A percentile compares a stretch with the other conserved stretches of the same genome.
phyloP scores from a whole-genome alignment of 148 eudicot species.

The Amaranthus palmeri region DNA sequence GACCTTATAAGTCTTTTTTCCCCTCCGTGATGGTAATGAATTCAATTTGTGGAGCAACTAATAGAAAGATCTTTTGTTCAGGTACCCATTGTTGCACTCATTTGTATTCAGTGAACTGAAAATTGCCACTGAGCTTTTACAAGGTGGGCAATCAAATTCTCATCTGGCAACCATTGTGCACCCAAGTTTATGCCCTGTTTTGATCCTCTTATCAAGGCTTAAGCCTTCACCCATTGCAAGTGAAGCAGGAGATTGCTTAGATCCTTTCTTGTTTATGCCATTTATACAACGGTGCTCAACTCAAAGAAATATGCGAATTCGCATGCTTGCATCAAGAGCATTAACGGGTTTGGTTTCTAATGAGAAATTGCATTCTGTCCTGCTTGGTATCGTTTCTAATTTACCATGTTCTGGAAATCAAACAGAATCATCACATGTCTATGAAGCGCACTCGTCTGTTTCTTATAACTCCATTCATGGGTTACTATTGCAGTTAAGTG shows the following conservation, averaged over 20 bases:
- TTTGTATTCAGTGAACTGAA: slow-evolving; percentile 65
- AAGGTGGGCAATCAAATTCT: slow-evolving; percentile 41
- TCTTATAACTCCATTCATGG: slow-evolving; percentile 85
- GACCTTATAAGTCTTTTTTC: too few relatives aligned
- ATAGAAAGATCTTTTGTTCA: slow-evolving; percentile 26
- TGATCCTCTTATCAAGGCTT: slow-evolving; percentile 84
- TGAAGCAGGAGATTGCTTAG: slow-evolving; percentile 75
- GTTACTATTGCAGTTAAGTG: slow-evolving; percentile 62
- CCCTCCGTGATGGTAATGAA: too few relatives aligned
- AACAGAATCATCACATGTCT: slow-evolving; percentile 10
- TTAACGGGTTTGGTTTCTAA: slow-evolving; percentile 79
- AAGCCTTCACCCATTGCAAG: slow-evolving; percentile 87
- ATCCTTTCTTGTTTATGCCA: slow-evolving; percentile 88
- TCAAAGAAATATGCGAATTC: slow-evolving; percentile 79
- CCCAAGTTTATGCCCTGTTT: slow-evolving; percentile 90
- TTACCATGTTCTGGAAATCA: slow-evolving; percentile 41
- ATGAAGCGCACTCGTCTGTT: slow-evolving; percentile 11
- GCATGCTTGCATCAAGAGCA: slow-evolving; percentile 88
- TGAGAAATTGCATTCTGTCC: slow-evolving; percentile 65
- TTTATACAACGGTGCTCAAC: slow-evolving; percentile 74
- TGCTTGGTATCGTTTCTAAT: slow-evolving; percentile 64
- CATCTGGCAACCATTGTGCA: slow-evolving; percentile 68
- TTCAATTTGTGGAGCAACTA: background rate
- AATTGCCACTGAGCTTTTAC: slow-evolving; percentile 70
- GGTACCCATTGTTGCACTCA: slow-evolving; percentile 88